A percentile compares a stretch with the other conserved stretches of the same genome.
Conservation (phyloP, 1,284 basidiomycete species). For the Leccinum griseonigrum region DNA sequence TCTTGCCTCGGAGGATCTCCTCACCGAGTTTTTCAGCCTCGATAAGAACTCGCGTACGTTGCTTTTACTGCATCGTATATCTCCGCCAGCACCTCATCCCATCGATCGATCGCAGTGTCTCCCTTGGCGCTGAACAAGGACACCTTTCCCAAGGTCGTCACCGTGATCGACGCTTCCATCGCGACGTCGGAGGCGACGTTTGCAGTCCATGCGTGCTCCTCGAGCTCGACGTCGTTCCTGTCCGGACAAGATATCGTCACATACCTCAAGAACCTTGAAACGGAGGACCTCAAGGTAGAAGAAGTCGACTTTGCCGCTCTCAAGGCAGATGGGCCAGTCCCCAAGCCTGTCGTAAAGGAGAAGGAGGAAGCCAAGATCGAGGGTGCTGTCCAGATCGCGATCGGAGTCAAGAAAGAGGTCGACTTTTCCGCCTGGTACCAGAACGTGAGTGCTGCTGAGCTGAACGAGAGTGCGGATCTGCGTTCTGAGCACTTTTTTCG, state of each 20-base stretch:
- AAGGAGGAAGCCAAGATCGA: slow-evolving; percentile 82
- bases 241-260: slow-evolving; percentile 71
- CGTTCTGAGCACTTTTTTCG: slow-evolving; percentile 6
- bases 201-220: slow-evolving; percentile 75
- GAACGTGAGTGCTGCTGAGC: slow-evolving; percentile 53
- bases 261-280: slow-evolving; percentile 73
- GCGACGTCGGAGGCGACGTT: slow-evolving; percentile 59
- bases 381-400: slow-evolving; percentile 86
- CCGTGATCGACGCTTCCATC: slow-evolving; percentile 79
- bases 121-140: slow-evolving; percentile 69
- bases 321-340: slow-evolving; percentile 45
- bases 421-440: slow-evolving; percentile 96
- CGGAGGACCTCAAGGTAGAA: slow-evolving; percentile 57
- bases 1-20: slow-evolving; percentile 84
- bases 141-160: slow-evolving; percentile 74
- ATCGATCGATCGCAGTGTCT: slow-evolving; percentile 54
- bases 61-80: background rate
- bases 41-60: slow-evolving; percentile 85
- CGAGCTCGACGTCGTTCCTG: slow-evolving; percentile 71
- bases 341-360: slow-evolving; percentile 51
- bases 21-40: slow-evolving; percentile 81
- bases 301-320: slow-evolving; percentile 74
- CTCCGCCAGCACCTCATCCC: background rate
- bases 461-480: background rate
- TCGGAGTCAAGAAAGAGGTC: slow-evolving; percentile 92